Evolutionary conservation across 768 basidiomycete species (phyloP).

Genomic region (Boletus tomentosulus): DNA sequence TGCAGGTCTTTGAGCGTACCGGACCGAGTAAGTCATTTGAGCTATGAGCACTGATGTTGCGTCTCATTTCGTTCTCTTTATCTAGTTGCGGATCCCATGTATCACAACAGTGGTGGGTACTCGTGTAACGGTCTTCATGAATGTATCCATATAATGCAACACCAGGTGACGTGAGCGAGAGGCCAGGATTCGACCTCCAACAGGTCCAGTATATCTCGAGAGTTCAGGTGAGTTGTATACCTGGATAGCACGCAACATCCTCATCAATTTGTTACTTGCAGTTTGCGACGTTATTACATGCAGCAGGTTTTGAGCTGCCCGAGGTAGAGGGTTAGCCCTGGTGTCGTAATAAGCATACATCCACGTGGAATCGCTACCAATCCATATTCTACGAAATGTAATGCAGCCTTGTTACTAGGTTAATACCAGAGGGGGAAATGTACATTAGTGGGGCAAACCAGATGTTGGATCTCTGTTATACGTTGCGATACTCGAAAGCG

Average conservation of each 20-base stretch:
- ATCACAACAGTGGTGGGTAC: constrained; percentile 70
- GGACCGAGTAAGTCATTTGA: constrained; percentile 50
- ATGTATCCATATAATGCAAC: neutral
- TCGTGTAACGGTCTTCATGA: neutral
- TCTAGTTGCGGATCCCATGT: constrained; percentile 82
- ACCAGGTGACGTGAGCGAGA: constrained; percentile 70
- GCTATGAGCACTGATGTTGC: neutral
- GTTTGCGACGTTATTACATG: constrained; percentile 69
- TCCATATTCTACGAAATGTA: too few species aligned
- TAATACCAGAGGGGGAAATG: too few species aligned
- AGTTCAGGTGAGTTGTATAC: constrained; percentile 58
- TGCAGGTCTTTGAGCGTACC: constrained; percentile 84
- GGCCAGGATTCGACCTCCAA: constrained; percentile 77
- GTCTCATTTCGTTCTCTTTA: neutral
- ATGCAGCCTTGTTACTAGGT: too few species aligned
- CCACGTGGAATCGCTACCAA: too few species aligned
- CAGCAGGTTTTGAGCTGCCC: constrained; percentile 53
- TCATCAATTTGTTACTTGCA: constrained; percentile 19
- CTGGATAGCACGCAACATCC: neutral
- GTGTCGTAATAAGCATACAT: too few species aligned
- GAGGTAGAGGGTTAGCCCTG: neutral
- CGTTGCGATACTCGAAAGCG: constrained; percentile 85
- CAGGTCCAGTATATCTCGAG: constrained; percentile 84
- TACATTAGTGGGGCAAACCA: neutral
- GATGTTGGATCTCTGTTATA: constrained; percentile 27